Conservation (phyloP, 2,329 filamentous ascomycete species). For the Aspergillus hiratsukae region DNA sequence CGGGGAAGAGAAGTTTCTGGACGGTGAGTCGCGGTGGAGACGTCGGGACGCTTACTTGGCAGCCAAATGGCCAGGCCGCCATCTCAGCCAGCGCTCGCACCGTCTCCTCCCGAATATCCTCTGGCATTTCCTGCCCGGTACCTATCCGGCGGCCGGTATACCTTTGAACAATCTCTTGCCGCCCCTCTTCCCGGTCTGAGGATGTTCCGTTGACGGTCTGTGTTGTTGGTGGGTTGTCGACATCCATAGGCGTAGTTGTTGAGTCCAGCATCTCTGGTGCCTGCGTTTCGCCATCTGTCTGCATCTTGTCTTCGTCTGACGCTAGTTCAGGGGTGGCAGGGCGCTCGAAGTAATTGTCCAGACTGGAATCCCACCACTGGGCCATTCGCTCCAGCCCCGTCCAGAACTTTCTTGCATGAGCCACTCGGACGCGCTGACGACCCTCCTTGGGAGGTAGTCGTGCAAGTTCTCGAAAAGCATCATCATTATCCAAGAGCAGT, state of each 20-base stretch:
- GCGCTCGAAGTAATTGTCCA: conserved; percentile 52
- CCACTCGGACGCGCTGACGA: conserved; percentile 46
- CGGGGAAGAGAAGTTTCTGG: conserved; percentile 50
- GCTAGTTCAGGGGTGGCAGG: conserved; percentile 23
- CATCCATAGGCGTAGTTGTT: conserved; percentile 20
- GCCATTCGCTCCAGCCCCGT: conserved; percentile 55
- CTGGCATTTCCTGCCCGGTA: conserved; percentile 56
- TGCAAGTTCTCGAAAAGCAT: conserved; percentile 53
- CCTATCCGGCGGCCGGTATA: conserved; percentile 59
- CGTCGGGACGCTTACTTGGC: conserved; percentile 47
- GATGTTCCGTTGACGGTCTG: not conserved
- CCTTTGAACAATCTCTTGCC: conserved; percentile 20
- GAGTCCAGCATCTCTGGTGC: conserved; percentile 12
- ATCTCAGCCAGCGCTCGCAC: conserved; percentile 55
- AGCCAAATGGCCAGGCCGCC: conserved; percentile 55
- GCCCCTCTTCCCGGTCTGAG: not conserved
- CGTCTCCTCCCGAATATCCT: conserved; percentile 52
- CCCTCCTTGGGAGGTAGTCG: conserved; percentile 44
- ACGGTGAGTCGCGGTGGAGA: conserved; percentile 46
- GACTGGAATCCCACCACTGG: conserved; percentile 59
- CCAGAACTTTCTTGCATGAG: conserved; percentile 59
- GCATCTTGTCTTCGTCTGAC: conserved; percentile 17
- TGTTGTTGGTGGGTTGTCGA: conserved; percentile 13
- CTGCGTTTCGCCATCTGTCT: conserved; percentile 13
- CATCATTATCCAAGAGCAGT: conserved; percentile 51